Conservation (phyloP, 2,329 filamentous ascomycete species). For the Diaporthe humulicola region DNA sequence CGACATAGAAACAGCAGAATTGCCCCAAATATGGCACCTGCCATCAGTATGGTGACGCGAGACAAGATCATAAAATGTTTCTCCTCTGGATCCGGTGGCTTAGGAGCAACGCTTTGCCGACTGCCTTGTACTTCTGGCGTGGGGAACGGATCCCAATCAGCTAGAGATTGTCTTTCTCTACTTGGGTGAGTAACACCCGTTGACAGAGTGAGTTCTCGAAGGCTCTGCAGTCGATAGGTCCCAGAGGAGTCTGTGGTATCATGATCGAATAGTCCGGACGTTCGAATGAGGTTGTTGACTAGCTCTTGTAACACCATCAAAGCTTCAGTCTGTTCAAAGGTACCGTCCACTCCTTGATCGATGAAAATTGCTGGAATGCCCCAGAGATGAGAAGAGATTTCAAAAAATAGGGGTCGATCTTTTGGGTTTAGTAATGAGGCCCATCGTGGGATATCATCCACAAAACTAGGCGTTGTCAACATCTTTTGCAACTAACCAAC, state of each 20-base stretch:
- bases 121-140: neutral
- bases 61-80: accelerated
- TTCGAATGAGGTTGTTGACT: neutral
- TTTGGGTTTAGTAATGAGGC: neutral
- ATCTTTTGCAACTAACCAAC: accelerated
- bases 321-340: neutral
- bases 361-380: neutral
- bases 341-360: too few species aligned
- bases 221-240: neutral
- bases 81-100: neutral
- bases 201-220: neutral
- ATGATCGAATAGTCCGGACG: neutral
- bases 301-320: neutral
- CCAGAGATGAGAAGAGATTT: neutral
- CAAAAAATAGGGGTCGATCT: accelerated
- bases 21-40: neutral
- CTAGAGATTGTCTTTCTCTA: neutral
- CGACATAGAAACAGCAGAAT: neutral
- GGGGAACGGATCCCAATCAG: neutral
- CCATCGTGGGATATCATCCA: neutral
- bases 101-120: neutral
- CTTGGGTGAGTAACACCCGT: neutral
- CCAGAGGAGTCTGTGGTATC: neutral
- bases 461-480: neutral
- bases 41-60: neutral